Evolutionary conservation across 176 grass and related monocot genomes (phyloP).

Genomic region (Aegilops speltoides): DNA sequence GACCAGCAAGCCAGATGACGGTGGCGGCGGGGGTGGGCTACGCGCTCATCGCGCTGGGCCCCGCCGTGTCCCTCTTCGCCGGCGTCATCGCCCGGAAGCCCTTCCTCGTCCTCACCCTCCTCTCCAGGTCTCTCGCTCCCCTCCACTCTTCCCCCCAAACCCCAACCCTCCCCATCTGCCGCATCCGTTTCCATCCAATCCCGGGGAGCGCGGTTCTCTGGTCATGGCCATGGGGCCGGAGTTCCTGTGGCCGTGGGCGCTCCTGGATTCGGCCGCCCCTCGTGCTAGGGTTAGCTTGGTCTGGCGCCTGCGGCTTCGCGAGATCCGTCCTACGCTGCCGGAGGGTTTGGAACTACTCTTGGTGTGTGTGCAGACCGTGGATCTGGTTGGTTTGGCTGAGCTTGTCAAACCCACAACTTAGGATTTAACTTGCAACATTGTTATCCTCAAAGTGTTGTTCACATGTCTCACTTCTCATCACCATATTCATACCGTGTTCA

Average conservation of each 20-base stretch:
- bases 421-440: not conserved
- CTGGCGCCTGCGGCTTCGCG: not conserved
- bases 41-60: conserved; percentile 78
- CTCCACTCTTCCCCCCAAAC: not conserved
- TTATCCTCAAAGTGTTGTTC: not conserved
- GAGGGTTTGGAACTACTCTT: not conserved
- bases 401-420: not conserved
- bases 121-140: conserved; percentile 55
- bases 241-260: not conserved
- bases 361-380: not conserved
- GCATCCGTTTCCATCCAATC: not conserved
- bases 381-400: conserved; percentile 9
- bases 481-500: not conserved
- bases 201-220: not conserved
- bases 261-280: not conserved
- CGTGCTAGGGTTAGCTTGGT: conserved; percentile 2
- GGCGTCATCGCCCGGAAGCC: conserved; percentile 80
- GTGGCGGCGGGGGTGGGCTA: conserved; percentile 78
- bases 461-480: not conserved
- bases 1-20: conserved; percentile 47
- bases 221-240: not conserved
- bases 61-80: conserved; percentile 81
- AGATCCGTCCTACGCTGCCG: not conserved
- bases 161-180: not conserved
- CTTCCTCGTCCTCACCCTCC: conserved; percentile 93